Conservation (phyloP, 805 yeast genomes). For the Candida dajiaensis region DNA sequence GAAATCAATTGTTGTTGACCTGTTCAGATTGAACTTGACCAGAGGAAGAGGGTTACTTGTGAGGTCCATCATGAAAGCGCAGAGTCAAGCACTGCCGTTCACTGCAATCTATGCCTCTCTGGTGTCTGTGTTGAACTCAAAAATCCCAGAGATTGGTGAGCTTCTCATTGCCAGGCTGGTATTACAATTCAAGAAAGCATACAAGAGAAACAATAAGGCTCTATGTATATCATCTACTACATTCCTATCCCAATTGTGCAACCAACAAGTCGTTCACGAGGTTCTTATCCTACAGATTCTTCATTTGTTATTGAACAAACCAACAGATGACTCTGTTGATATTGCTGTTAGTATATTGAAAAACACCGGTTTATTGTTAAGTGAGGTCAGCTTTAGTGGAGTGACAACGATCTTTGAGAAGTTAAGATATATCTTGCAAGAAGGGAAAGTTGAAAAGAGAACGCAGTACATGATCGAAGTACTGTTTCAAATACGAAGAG, state of each 20-base stretch:
- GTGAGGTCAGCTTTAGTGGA: constrained; percentile 37
- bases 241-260: constrained; percentile 58
- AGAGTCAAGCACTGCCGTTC: constrained; percentile 32
- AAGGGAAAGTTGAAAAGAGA: constrained; percentile 37
- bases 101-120: constrained; percentile 53
- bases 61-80: constrained; percentile 51
- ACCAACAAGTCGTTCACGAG: constrained; percentile 55
- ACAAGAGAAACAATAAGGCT: constrained; percentile 38
- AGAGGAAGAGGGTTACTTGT: constrained; percentile 59
- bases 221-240: constrained; percentile 36
- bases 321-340: constrained; percentile 52
- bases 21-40: constrained; percentile 52
- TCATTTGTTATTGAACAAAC: constrained; percentile 38
- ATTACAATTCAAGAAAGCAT: constrained; percentile 51
- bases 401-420: constrained; percentile 50
- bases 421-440: constrained; percentile 55
- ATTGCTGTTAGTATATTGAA: constrained; percentile 45
- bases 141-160: constrained; percentile 65
- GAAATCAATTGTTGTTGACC: constrained; percentile 37
- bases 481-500: constrained; percentile 44
- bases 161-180: constrained; percentile 47
- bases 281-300: constrained; percentile 47
- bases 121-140: constrained; percentile 54
- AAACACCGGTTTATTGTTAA: constrained; percentile 46
- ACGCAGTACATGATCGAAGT: constrained; percentile 43